Evolutionary conservation across 2,329 filamentous ascomycete species (phyloP).

Genomic region (Claviceps fusiformis): DNA sequence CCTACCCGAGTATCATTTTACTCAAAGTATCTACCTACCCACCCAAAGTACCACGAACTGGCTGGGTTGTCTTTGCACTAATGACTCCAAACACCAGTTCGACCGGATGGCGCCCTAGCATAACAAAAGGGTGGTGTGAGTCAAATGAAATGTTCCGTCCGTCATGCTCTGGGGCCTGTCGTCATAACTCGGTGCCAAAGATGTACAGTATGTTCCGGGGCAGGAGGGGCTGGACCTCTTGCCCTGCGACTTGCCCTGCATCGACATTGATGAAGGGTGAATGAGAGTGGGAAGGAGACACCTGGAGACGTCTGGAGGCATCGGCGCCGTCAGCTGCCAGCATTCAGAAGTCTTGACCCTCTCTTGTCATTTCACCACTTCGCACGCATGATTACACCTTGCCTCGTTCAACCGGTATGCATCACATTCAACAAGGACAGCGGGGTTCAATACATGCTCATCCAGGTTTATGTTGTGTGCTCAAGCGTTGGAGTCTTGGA

Average conservation of each 20-base stretch:
- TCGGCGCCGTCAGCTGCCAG: background rate
- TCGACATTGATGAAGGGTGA: background rate
- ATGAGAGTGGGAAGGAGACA: background rate
- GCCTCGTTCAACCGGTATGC: background rate
- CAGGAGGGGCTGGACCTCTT: background rate
- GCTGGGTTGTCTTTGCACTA: background rate
- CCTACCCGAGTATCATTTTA: no score
- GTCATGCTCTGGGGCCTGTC: background rate
- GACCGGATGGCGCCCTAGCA: background rate
- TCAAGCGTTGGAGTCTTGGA: background rate
- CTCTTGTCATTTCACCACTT: background rate
- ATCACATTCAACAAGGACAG: background rate
- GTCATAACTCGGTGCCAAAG: background rate
- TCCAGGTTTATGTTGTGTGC: background rate
- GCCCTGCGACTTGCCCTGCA: background rate
- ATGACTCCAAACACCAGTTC: background rate
- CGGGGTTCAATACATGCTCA: no score
- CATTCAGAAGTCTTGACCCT: background rate
- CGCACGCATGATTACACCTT: background rate
- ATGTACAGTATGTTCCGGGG: background rate
- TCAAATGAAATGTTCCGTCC: background rate
- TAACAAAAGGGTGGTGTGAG: background rate
- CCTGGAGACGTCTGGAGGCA: background rate
- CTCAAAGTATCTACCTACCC: no score
- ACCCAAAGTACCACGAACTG: no score